A percentile compares a stretch with the other conserved stretches of the same genome.
These are phyloP conservation scores for Anisodus tanguticus DNA, from an alignment of 257 asterid species.

Conservation along the genomic window DNA sequence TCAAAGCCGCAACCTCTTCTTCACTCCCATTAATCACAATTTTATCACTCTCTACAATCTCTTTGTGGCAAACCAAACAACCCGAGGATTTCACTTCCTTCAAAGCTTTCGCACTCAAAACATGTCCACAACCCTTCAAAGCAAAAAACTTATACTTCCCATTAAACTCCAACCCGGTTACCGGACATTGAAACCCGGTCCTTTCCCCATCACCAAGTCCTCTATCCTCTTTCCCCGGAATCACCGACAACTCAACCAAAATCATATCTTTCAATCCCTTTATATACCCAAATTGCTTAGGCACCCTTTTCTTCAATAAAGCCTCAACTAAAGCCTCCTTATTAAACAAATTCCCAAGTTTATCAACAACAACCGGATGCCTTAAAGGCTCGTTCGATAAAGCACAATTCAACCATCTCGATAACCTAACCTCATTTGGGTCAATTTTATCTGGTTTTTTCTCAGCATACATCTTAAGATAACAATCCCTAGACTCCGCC, in stretches of 20 bases:
- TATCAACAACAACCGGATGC: constrained; percentile 77
- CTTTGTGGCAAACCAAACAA: constrained; percentile 83
- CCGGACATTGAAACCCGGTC: constrained; percentile 74
- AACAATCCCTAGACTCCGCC: constrained; percentile 93
- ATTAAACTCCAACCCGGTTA: constrained; percentile 77
- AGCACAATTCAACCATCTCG: constrained; percentile 81
- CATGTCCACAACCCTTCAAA: constrained; percentile 79
- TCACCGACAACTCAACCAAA: constrained; percentile 56
- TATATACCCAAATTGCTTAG: constrained; percentile 74
- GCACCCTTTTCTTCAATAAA: constrained; percentile 77
- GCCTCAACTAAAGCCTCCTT: constrained; percentile 91
- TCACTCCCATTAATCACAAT: constrained; percentile 82
- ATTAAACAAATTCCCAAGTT: constrained; percentile 84
- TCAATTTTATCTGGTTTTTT: constrained; percentile 87
- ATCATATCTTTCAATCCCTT: constrained; percentile 97
- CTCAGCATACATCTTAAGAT: constrained; percentile 79
- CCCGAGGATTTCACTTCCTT: constrained; percentile 82
- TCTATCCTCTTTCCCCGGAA: constrained; percentile 48
- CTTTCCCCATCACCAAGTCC: constrained; percentile 38
- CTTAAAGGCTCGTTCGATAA: constrained; percentile 80
- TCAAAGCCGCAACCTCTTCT: constrained; percentile 72
- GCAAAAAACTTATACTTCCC: constrained; percentile 77
- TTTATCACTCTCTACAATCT: constrained; percentile 69
- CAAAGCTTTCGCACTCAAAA: constrained; percentile 79
- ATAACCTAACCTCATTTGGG: constrained; percentile 76